A percentile compares a stretch with the other conserved stretches of the same genome.
Conservation (phyloP, 495 filamentous ascomycete species). For the Peziza echinospora region DNA sequence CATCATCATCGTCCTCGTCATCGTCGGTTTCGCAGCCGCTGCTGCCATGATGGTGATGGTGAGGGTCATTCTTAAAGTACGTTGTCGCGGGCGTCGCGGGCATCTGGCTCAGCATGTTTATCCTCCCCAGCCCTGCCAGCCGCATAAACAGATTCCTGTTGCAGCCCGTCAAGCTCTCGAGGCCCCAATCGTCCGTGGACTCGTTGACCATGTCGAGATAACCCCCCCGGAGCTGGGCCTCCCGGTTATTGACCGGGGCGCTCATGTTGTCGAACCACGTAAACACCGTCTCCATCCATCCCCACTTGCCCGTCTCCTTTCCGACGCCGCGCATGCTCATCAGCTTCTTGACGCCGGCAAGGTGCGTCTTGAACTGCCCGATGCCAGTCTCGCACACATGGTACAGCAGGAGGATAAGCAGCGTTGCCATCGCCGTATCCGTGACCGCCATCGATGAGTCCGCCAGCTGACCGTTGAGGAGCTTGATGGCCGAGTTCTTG, state of each 20-base stretch:
- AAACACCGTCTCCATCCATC: slow-evolving; percentile 90
- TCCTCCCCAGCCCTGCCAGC: slow-evolving; percentile 52
- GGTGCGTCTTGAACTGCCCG: slow-evolving; percentile 79
- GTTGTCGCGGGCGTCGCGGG: slow-evolving; percentile 1
- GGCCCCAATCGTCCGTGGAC: slow-evolving; percentile 46
- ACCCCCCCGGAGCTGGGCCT: slow-evolving; percentile 58
- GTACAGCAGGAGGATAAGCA: slow-evolving; percentile 75
- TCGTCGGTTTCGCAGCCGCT: not conserved
- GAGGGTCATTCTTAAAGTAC: slow-evolving; percentile 9
- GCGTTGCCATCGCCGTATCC: slow-evolving; percentile 72
- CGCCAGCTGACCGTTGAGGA: slow-evolving; percentile 63
- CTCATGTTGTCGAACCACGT: slow-evolving; percentile 93
- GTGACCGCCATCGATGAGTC: slow-evolving; percentile 50
- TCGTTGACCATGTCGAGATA: slow-evolving; percentile 44
- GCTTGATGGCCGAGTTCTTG: slow-evolving; percentile 56
- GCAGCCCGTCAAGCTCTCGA: slow-evolving; percentile 78
- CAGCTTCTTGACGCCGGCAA: slow-evolving; percentile 84
- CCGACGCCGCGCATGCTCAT: slow-evolving; percentile 55
- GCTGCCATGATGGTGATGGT: not conserved
- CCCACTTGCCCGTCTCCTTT: slow-evolving; percentile 41
- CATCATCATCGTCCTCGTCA: slow-evolving; percentile 10
- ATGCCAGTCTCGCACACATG: slow-evolving; percentile 85
- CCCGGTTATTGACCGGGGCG: slow-evolving; percentile 75
- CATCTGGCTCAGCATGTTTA: slow-evolving; percentile 73
- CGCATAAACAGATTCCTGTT: slow-evolving; percentile 61